Evolutionary conservation across 2,329 filamentous ascomycete genomes (phyloP).

Genomic region (Pestalotiopsis fici): DNA sequence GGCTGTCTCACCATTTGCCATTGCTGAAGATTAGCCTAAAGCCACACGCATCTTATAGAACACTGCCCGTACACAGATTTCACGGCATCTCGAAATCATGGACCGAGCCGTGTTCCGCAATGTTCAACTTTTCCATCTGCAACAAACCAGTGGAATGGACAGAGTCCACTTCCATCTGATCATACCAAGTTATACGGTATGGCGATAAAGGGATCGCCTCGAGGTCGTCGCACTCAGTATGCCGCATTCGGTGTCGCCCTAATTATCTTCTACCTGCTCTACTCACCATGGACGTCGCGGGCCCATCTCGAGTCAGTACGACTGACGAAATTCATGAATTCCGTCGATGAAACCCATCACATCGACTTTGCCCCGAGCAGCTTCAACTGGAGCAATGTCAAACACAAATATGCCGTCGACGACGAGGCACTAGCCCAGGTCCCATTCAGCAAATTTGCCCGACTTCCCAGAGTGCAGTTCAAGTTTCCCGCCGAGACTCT

Average conservation of each 20-base stretch:
- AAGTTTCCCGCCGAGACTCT: slow-evolving; percentile 24
- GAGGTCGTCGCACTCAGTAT: not conserved
- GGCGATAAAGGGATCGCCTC: not conserved
- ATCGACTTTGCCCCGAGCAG: slow-evolving; percentile 22
- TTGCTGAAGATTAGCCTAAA: not conserved
- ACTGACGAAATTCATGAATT: slow-evolving; percentile 34
- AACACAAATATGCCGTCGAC: slow-evolving; percentile 24
- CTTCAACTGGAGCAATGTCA: slow-evolving; percentile 38
- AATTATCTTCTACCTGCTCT: slow-evolving; percentile 1
- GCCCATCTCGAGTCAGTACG: slow-evolving; percentile 10
- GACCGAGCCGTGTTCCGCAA: not conserved
- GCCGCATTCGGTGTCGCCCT: not conserved
- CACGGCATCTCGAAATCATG: not conserved
- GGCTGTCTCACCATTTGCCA: not conserved
- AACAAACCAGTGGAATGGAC: not conserved
- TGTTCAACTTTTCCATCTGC: not conserved
- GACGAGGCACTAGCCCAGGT: slow-evolving; percentile 20
- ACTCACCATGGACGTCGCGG: not conserved
- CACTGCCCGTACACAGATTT: not conserved
- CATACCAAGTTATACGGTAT: not conserved
- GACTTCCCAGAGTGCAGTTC: slow-evolving; percentile 37
- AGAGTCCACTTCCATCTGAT: not conserved
- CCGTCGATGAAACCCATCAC: slow-evolving; percentile 10
- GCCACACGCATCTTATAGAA: not conserved
- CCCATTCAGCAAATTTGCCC: slow-evolving; percentile 18